phyloP scores from a whole-genome alignment of 805 yeast genomes.

The Torulaspora maleeae region DNA sequence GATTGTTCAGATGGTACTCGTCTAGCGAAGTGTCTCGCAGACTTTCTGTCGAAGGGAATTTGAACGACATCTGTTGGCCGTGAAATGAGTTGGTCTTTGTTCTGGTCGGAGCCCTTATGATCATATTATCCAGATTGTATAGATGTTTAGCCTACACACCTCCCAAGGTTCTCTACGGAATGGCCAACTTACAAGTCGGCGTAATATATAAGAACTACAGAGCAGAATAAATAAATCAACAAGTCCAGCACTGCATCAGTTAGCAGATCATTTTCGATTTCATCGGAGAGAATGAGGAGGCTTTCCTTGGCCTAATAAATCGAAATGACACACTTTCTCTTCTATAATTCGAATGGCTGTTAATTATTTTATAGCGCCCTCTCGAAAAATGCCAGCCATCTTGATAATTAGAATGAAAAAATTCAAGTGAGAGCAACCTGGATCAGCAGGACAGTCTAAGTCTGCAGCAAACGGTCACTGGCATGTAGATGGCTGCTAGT shows the following conservation, averaged over 20 bases:
- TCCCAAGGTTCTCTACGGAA: neutral
- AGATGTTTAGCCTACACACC: neutral
- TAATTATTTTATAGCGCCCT: neutral
- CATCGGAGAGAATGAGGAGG: neutral
- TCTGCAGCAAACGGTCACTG: too few relatives aligned
- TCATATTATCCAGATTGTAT: constrained; percentile 8
- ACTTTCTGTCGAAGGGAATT: constrained; percentile 36
- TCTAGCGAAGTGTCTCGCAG: constrained; percentile 14
- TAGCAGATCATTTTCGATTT: neutral
- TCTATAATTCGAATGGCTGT: constrained; percentile 9
- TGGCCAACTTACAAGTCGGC: neutral
- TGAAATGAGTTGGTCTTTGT: constrained; percentile 38
- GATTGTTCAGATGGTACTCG: constrained; percentile 28
- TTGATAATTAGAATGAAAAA: neutral
- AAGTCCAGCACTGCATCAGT: neutral
- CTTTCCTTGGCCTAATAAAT: neutral
- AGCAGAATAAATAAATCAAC: neutral
- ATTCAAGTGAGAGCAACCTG: neutral
- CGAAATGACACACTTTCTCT: neutral
- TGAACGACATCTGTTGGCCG: constrained; percentile 40
- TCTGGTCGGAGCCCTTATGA: constrained; percentile 33
- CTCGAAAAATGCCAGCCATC: constrained; percentile 8
- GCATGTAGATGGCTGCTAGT: too few relatives aligned
- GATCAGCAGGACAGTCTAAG: neutral
- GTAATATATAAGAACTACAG: neutral